Percentiles rank a stretch among this genome's conserved stretches.
Conservation (phyloP, 2,329 filamentous ascomycete species). For the Nemania serpens region DNA sequence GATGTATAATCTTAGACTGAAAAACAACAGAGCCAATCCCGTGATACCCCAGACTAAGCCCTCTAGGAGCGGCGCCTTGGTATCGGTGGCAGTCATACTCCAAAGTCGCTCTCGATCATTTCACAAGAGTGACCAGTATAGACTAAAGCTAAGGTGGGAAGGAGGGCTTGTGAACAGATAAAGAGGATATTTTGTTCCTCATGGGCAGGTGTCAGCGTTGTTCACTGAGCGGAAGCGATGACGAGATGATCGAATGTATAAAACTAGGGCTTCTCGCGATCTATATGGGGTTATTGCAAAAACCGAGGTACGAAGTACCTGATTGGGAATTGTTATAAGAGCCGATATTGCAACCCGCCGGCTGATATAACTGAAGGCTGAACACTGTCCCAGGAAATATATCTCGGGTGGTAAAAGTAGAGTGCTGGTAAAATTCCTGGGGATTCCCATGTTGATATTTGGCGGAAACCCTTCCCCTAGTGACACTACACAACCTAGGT, state of each 20-base stretch:
- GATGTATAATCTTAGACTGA: slow-evolving; percentile 20
- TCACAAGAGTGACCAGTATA: neutral
- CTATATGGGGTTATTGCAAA: no score
- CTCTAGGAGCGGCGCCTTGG: slow-evolving; percentile 14
- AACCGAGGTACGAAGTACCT: no score
- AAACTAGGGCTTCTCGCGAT: no score
- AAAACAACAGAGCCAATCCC: slow-evolving; percentile 6
- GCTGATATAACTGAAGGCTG: neutral
- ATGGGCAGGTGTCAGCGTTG: neutral
- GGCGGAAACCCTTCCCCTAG: slow-evolving; percentile 5
- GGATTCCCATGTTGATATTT: slow-evolving; percentile 15
- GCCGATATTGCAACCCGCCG: neutral
- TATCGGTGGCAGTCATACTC: slow-evolving; percentile 18
- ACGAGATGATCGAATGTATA: no score
- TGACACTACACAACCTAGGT: no score
- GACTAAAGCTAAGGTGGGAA: neutral
- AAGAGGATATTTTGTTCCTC: neutral
- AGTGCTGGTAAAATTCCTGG: slow-evolving; percentile 4
- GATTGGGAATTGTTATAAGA: neutral
- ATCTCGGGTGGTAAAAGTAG: no score
- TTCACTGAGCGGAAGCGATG: neutral
- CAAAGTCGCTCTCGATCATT: slow-evolving; percentile 5
- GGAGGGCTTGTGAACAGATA: neutral
- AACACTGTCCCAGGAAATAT: neutral
- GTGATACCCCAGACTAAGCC: slow-evolving; percentile 18